Evolutionary conservation across 2,329 filamentous ascomycete genomes (phyloP).

Genomic region (Neofusicoccum umdonicola): DNA sequence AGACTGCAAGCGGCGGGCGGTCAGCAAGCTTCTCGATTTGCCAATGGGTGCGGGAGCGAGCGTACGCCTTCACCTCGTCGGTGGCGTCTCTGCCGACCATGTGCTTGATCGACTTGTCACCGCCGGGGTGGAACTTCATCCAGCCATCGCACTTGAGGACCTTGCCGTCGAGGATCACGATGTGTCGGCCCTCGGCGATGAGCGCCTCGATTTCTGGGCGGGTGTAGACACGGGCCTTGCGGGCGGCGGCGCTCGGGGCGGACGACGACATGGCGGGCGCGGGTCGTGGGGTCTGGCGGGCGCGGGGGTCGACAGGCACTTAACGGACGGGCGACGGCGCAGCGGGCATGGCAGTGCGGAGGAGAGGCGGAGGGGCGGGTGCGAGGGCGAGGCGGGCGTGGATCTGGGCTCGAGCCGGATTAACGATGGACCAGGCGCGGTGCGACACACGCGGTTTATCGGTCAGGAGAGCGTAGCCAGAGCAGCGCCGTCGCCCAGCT

Average conservation of each 20-base stretch:
- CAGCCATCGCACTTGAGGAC: conserved; percentile 88
- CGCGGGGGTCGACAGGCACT: conserved; percentile 16
- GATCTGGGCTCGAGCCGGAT: not conserved
- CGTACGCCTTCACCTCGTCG: conserved; percentile 87
- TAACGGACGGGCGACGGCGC: conserved; percentile 28
- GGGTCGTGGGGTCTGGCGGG: not conserved
- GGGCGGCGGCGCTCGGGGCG: conserved; percentile 20
- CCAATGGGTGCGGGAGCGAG: conserved; percentile 22
- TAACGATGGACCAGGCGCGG: not conserved
- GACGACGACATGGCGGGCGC: conserved; percentile 27
- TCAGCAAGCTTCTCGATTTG: conserved; percentile 16
- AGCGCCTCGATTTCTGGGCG: conserved; percentile 71
- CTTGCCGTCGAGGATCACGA: conserved; percentile 77
- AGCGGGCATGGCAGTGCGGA: conserved; percentile 20
- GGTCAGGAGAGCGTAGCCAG: conserved; percentile 12
- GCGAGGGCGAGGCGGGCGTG: not conserved
- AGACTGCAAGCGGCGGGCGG: conserved; percentile 52
- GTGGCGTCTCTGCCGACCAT: conserved; percentile 94
- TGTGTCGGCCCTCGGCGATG: conserved; percentile 75
- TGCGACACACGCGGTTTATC: not conserved
- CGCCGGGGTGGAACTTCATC: conserved; percentile 87
- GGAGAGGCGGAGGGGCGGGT: not conserved
- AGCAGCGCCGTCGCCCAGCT: not conserved
- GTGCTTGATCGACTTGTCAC: conserved; percentile 84
- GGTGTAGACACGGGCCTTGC: conserved; percentile 53